Percentiles rank a stretch among this genome's conserved stretches.
Evolutionary conservation across 2,329 filamentous ascomycete genomes (phyloP).

Genomic region (Talaromyces sp.): DNA sequence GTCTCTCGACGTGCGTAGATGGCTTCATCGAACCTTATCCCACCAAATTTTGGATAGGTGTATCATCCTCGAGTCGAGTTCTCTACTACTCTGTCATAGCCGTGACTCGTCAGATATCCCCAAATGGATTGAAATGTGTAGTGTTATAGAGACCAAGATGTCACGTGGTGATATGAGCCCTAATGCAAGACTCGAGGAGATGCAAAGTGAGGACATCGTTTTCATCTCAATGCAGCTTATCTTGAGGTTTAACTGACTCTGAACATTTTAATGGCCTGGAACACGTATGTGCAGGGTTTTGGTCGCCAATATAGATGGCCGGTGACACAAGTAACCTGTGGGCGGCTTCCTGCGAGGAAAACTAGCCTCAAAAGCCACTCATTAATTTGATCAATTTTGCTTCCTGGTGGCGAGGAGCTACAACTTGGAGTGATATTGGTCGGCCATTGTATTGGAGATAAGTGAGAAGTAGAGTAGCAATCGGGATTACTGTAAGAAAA

Average conservation of each 20-base stretch:
- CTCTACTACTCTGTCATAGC: no score
- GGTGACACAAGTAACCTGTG: not conserved
- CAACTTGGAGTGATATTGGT: not conserved
- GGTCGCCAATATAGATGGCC: no score
- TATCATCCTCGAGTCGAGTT: no score
- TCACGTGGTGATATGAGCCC: slow-evolving; percentile 2
- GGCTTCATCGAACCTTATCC: not conserved
- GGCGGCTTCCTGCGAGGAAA: not conserved
- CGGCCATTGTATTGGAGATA: not conserved
- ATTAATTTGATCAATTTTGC: not conserved
- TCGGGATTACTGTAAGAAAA: not conserved
- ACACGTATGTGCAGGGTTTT: no score
- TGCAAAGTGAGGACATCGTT: no score
- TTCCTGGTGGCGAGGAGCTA: not conserved
- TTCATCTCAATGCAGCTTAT: no score
- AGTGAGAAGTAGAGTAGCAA: not conserved
- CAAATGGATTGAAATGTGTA: no score
- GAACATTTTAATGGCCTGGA: no score
- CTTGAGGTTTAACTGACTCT: no score
- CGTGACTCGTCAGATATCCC: no score
- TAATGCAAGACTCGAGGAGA: not conserved
- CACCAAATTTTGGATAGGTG: no score
- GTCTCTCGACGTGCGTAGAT: not conserved
- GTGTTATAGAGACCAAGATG: no score
- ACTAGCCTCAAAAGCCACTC: not conserved